Evolutionary conservation across 805 yeast genomes (phyloP).

Genomic region (Wickerhamomyces bovis): DNA sequence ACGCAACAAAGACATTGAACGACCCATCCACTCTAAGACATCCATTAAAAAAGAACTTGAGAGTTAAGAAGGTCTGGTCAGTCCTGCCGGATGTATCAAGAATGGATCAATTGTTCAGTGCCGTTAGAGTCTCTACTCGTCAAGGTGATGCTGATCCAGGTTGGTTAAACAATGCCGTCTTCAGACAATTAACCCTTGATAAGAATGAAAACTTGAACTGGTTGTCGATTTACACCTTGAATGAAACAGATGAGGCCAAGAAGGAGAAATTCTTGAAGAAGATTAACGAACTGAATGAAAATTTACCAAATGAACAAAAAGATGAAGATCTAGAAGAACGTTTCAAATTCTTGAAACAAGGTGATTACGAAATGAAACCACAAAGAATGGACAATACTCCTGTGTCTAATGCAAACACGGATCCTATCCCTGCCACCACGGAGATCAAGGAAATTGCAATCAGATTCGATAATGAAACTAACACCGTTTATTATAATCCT

Average conservation of each 20-base stretch:
- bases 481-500: slow-evolving; percentile 72
- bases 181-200: slow-evolving; percentile 65
- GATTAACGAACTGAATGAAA: slow-evolving; percentile 46
- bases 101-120: slow-evolving; percentile 70
- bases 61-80: slow-evolving; percentile 74
- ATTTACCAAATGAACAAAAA: slow-evolving; percentile 31
- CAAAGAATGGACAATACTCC: slow-evolving; percentile 12
- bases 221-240: slow-evolving; percentile 62
- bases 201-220: slow-evolving; percentile 49
- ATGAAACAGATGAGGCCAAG: slow-evolving; percentile 32
- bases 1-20: slow-evolving; percentile 41
- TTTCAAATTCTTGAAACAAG: slow-evolving; percentile 54
- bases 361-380: slow-evolving; percentile 72
- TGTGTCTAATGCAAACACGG: slow-evolving; percentile 5
- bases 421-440: slow-evolving; percentile 23
- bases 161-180: slow-evolving; percentile 48
- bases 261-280: slow-evolving; percentile 29
- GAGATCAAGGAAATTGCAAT: slow-evolving; percentile 54
- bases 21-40: slow-evolving; percentile 51
- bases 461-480: slow-evolving; percentile 46
- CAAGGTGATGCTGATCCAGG: slow-evolving; percentile 22
- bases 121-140: slow-evolving; percentile 53
- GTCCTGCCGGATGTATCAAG: slow-evolving; percentile 87
- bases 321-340: slow-evolving; percentile 28
- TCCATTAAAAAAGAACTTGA: slow-evolving; percentile 68